Evolutionary conservation across 768 basidiomycete species (phyloP), one percentile per base, ranked within the genome.

Genomic region (Leccinum subtestaceum): DNA sequence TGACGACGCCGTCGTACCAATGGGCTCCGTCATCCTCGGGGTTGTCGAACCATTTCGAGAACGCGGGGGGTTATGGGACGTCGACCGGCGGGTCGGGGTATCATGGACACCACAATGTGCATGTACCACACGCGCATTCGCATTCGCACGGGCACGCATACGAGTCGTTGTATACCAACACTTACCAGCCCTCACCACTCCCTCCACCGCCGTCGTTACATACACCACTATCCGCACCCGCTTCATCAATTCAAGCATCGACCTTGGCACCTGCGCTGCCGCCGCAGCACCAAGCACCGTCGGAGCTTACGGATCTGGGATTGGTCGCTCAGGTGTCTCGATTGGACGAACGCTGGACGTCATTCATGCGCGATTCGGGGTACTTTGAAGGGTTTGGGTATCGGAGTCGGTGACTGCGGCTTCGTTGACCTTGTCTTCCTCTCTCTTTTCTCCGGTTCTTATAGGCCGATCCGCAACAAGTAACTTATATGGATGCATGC

Each of bases 291-390:
- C 58, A 63, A 7, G 66, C 74, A 17, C 69, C 74, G 27, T 65
- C 77, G 17, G 84, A 85, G 54, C 72, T 88, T 17, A 80, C 83
- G 0, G 79, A 84, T 56, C 76, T 89, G 4, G 88, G 88, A 7
- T 72, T 89, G 25, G 84, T 84, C 5, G 74, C 85, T 10, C 75
- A 82, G 23, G 80, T 80, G 59, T 82, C 82, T 47, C 73, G 81
- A 38, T 65, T 85, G 40, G 82, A 83, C 53, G 81, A 83, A 65
- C 74, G 82, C 23, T 86, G 85, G 85, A 79, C 79, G 56, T 80
- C 79, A 29, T 85, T 86, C 64, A 83, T 86, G 82, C 80, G 81
- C 23, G 80, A 85, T 56, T 81, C 80, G 8, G 81, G 83, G 2
- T 74, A 77, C 60, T 67, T 80, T 32, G 77, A 76, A 59, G 71